Conservation (phyloP, 202 grass and related monocot genomes). For the Hordeum pubiflorum region DNA sequence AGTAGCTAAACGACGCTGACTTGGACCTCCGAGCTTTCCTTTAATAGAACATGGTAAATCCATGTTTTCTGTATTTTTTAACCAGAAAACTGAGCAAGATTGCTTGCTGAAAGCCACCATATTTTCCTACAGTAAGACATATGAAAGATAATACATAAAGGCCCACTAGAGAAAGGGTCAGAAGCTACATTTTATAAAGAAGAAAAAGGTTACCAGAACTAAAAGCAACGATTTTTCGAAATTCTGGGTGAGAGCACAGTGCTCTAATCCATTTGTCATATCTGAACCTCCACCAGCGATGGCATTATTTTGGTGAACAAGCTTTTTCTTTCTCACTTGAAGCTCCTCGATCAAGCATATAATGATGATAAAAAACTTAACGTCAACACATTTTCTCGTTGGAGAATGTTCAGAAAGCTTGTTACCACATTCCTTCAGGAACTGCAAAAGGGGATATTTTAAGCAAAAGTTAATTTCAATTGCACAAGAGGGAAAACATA, state of each 20-base stretch:
- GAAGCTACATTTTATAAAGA: constrained; percentile 18
- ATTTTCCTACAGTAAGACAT: constrained; percentile 50
- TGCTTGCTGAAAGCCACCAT: constrained; percentile 48
- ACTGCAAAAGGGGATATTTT: constrained; percentile 29
- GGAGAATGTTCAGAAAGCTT: constrained; percentile 45
- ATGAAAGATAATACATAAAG: constrained; percentile 8
- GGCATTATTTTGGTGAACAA: constrained; percentile 18
- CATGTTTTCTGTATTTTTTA: constrained; percentile 30
- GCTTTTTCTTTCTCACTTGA: constrained; percentile 39
- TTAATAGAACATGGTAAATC: constrained; percentile 78
- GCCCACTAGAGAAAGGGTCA: neutral
- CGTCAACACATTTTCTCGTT: constrained; percentile 33
- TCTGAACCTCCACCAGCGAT: constrained; percentile 9
- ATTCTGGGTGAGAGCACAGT: constrained; percentile 35
- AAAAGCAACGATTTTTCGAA: constrained; percentile 34
- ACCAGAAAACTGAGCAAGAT: constrained; percentile 67
- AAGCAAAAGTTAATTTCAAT: constrained; percentile 14
- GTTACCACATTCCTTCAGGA: constrained; percentile 41
- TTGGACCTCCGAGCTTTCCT: constrained; percentile 89
- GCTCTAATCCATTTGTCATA: constrained; percentile 24
- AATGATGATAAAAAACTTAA: constrained; percentile 71
- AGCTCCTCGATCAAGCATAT: constrained; percentile 78
- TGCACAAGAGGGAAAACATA: neutral
- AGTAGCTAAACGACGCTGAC: constrained; percentile 66
- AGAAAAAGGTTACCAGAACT: constrained; percentile 56